These are phyloP conservation scores for Dimocarpus longan DNA, from an alignment of 345 rosid genomes.

Conservation along the genomic window DNA sequence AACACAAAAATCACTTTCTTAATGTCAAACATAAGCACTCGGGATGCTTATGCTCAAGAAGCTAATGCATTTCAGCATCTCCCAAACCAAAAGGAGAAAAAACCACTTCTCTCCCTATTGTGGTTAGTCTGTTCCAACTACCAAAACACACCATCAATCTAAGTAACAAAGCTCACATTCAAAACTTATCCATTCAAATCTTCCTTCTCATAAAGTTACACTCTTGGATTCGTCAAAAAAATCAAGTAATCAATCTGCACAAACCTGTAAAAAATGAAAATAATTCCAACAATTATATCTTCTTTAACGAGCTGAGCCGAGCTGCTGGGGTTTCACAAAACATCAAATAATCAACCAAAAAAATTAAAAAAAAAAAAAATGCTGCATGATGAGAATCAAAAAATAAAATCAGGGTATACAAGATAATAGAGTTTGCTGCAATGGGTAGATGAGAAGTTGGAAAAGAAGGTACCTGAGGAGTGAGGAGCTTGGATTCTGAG, in stretches of 20 bases:
- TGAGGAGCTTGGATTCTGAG: slow-evolving; percentile 8
- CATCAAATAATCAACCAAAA: not conserved
- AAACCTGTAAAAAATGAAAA: not conserved
- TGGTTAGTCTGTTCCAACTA: not conserved
- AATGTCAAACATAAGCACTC: not conserved
- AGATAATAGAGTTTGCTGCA: slow-evolving; percentile 19
- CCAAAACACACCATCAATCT: slow-evolving; percentile 14
- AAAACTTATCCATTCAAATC: not conserved
- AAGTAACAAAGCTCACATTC: not conserved
- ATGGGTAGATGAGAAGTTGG: slow-evolving; percentile 26
- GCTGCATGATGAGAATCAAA: slow-evolving; percentile 1
- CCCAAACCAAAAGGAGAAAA: not conserved
- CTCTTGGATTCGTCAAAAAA: slow-evolving; percentile 8
- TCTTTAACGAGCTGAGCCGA: not conserved
- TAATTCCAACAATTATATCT: slow-evolving; percentile 9
- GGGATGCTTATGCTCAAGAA: not conserved
- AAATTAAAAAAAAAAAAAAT: not conserved
- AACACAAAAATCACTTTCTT: not conserved
- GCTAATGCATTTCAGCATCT: not conserved
- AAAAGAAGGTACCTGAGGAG: slow-evolving; percentile 27
- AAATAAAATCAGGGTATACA: slow-evolving; percentile 26
- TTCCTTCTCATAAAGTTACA: not conserved
- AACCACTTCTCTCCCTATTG: slow-evolving; percentile 6
- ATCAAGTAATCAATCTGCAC: slow-evolving; percentile 23
- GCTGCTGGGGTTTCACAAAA: not conserved